A percentile compares a stretch with the other conserved stretches of the same genome.
Conservation (phyloP, 2,329 filamentous ascomycete genomes). For the Hirsutella minnesotensis region DNA sequence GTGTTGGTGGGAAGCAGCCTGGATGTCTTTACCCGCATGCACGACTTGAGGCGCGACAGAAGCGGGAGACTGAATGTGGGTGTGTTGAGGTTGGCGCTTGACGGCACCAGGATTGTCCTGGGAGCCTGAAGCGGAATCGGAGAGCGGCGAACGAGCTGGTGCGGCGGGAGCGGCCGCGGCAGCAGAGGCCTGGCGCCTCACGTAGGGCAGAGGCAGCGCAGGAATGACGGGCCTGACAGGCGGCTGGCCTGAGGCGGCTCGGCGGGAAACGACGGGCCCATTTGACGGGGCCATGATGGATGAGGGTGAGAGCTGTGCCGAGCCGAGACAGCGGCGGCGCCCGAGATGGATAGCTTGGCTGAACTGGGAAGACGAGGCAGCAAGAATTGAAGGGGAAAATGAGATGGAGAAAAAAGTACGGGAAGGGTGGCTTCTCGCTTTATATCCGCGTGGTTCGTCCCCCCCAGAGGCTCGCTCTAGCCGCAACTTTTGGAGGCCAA, state of each 20-base stretch:
- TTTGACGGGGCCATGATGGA: slow-evolving; percentile 21
- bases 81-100: not conserved
- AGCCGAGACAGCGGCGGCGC: not conserved
- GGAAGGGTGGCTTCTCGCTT: no score
- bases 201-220: slow-evolving; percentile 25
- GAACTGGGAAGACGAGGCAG: not conserved
- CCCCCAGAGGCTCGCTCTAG: not conserved
- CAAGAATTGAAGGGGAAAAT: not conserved
- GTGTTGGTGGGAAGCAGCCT: not conserved
- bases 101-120: no score
- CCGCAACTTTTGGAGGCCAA: not conserved
- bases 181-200: slow-evolving; percentile 24
- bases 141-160: slow-evolving; percentile 7
- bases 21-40: not conserved
- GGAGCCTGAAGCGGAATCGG: not conserved
- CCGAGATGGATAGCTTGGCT: not conserved
- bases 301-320: not conserved
- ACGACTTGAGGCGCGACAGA: not conserved
- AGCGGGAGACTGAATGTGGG: not conserved
- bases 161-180: slow-evolving; percentile 17
- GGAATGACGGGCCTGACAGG: slow-evolving; percentile 22
- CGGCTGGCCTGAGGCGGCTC: slow-evolving; percentile 16
- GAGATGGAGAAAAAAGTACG: not conserved
- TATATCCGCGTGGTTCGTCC: no score
- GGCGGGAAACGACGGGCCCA: slow-evolving; percentile 20